Base-by-base conservation (phyloP, 2,329 filamentous ascomycete genomes). In the Sporothrix mexicana region DNA sequence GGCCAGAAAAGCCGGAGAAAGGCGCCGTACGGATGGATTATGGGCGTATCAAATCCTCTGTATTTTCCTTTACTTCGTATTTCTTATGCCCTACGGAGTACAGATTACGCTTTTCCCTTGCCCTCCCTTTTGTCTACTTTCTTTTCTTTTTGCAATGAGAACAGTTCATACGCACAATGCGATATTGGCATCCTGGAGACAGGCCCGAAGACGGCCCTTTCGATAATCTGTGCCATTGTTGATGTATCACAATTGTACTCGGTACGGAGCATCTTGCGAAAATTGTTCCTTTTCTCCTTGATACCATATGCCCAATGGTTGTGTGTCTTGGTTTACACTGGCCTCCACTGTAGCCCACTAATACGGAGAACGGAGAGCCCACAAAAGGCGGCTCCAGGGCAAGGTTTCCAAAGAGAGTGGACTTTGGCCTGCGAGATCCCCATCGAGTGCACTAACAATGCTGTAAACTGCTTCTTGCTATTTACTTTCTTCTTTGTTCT, bases 341-440 rank as follows among this genome's bases (percentile, higher is more conserved):
- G 57, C 57, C 8, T 62, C 57, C 30, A 62, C 57, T 10, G 15
- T 7, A 43, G 53, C 20, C 53, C 53, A 57, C 23, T 13, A 61
- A 13, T 9, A 41, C 25, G 25, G 25, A 36, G 57, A 15, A 61
- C 57, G 57, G 57, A 36, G n/a, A 53, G 51, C 30, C 57, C 57
- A 36, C 55, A 59, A 59, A 59, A 59, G 55, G 55, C 55, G 25
- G 55, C 55, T 59, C 25, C 55, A 59, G 13, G 25, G 25, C 55
- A 59, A 36, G 55, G 25, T 59, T 59, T 36, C 23, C 55, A 59
- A 59, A 59, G 55, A 59, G 55, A 7, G 23, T 61, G 17, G 30
- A 2, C 55, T n/a, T 17, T 17, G 13, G 15, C 47, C 17, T 23
- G 8, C 51, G 20, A 9, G 17, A 3, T 9, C 17, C 10, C n/a